A percentile compares a stretch with the other conserved stretches of the same genome.
Evolutionary conservation across 768 basidiomycete genomes (phyloP).

Genomic region (Antrodiella citrinella): DNA sequence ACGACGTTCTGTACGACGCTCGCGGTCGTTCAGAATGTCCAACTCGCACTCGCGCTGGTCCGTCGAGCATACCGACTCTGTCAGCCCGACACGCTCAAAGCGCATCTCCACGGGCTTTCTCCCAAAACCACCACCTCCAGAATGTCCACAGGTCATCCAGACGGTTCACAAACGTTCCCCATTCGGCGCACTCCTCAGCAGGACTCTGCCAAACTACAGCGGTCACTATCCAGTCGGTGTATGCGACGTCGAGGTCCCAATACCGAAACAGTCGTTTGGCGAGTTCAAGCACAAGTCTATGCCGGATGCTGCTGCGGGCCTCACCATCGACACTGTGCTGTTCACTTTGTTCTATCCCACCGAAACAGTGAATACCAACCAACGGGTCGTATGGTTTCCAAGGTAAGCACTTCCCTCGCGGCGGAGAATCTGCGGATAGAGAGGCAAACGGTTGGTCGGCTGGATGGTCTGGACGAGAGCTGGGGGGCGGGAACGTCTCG

Average conservation of each 20-base stretch:
- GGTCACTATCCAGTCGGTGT: slow-evolving; percentile 25
- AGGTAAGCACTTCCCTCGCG: slow-evolving; percentile 12
- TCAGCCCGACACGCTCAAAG: neutral
- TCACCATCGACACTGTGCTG: slow-evolving; percentile 23
- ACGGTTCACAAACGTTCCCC: slow-evolving; percentile 11
- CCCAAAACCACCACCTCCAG: neutral
- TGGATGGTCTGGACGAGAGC: neutral
- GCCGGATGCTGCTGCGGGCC: slow-evolving; percentile 16
- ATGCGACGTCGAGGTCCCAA: slow-evolving; percentile 24
- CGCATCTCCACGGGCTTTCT: neutral
- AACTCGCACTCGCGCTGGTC: neutral
- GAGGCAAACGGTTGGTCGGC: neutral
- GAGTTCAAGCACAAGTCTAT: slow-evolving; percentile 20
- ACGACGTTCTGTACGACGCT: neutral
- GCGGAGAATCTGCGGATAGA: neutral
- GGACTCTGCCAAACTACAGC: slow-evolving; percentile 23
- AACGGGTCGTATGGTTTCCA: slow-evolving; percentile 20
- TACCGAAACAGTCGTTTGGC: slow-evolving; percentile 19
- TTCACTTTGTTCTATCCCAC: slow-evolving; percentile 28
- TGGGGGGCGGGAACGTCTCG: neutral
- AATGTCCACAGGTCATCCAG: neutral
- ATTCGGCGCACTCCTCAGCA: slow-evolving; percentile 21
- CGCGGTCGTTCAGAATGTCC: neutral
- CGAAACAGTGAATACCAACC: slow-evolving; percentile 3
- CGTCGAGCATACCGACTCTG: neutral